phyloP scores from a whole-genome alignment of 140 eudicot genomes.

The Senecio squalidus region DNA sequence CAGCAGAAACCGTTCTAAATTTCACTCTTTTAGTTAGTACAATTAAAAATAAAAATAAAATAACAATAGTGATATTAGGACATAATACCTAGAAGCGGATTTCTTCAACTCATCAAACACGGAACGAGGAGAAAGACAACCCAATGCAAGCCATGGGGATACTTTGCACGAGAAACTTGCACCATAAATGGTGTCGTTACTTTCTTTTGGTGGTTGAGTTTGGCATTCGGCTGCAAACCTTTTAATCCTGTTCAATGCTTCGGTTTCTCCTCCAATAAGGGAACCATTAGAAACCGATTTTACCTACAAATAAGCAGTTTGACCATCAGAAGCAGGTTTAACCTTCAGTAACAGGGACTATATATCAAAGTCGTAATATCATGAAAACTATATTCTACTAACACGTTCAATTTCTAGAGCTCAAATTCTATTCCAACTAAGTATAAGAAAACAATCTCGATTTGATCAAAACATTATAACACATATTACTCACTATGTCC shows the following conservation, averaged over 20 bases:
- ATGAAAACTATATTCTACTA: no score
- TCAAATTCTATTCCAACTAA: neutral
- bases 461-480: no score
- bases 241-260: conserved; percentile 73
- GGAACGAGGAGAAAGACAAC: conserved; percentile 87
- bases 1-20: conserved; percentile 60
- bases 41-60: no score
- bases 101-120: conserved; percentile 88
- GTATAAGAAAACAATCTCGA: neutral
- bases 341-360: no score
- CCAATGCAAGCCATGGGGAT: conserved; percentile 94
- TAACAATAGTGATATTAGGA: conserved; percentile 23
- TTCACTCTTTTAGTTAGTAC: conserved; percentile 3
- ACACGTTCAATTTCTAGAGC: no score
- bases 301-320: conserved; percentile 11
- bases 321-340: neutral
- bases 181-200: conserved; percentile 70
- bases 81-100: conserved; percentile 72
- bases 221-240: conserved; percentile 76
- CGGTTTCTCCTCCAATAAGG: conserved; percentile 84
- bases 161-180: conserved; percentile 95
- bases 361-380: no score
- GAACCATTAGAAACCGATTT: conserved; percentile 62
- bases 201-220: conserved; percentile 58
- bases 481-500: no score